Evolutionary conservation across 1,284 basidiomycete genomes (phyloP).

Genomic region (Peniophora sp.): DNA sequence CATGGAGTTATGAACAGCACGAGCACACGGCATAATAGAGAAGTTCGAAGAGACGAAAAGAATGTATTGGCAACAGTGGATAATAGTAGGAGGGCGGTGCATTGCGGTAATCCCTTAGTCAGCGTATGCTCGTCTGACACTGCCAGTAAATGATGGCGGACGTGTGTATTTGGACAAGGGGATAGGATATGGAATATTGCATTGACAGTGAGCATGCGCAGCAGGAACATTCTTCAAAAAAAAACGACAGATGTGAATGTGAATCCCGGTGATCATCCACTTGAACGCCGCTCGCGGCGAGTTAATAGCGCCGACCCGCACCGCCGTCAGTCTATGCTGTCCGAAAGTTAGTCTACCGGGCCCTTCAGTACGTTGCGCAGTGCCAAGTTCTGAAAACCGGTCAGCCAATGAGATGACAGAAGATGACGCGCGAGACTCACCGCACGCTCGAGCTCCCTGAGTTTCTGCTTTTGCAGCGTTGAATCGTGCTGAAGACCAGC

Average conservation of each 20-base stretch:
- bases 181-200: too few species aligned
- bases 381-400: constrained; percentile 8
- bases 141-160: neutral
- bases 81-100: neutral
- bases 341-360: too few species aligned
- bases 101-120: neutral
- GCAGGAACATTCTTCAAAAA: too few species aligned
- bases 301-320: too few species aligned
- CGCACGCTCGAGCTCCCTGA: constrained; percentile 59
- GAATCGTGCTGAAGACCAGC: constrained; percentile 60
- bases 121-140: neutral
- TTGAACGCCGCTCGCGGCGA: too few species aligned
- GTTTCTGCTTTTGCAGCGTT: constrained; percentile 45
- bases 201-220: too few species aligned
- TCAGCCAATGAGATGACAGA: neutral
- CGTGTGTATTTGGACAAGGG: too few species aligned
- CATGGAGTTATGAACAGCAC: too few species aligned
- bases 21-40: too few species aligned
- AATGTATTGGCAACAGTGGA: neutral
- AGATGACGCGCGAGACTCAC: constrained; percentile 29
- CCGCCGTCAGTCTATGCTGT: too few species aligned
- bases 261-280: too few species aligned
- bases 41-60: neutral
- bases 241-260: too few species aligned
- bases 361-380: constrained; percentile 10